These are phyloP conservation scores for Musa schizocarpa DNA, from an alignment of 176 grass and related monocot species.

Conservation along the genomic window DNA sequence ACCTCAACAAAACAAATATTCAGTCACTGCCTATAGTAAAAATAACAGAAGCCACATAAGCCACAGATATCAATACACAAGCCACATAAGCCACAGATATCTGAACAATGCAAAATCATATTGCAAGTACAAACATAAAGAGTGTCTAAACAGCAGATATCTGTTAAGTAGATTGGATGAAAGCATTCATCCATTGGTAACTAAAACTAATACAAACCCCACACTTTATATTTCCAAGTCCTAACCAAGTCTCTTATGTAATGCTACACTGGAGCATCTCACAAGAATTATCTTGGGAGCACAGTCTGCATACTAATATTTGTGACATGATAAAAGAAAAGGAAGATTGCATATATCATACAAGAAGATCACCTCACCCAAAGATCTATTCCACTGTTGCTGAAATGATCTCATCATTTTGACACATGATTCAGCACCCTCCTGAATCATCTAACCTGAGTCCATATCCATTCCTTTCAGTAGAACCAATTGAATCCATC, in stretches of 20 bases:
- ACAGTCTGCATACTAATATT: not conserved
- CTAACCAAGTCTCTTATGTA: not conserved
- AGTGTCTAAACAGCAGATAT: not conserved
- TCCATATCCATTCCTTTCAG: not conserved
- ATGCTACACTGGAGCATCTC: not conserved
- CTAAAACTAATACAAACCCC: not conserved
- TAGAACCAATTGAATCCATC: constrained; percentile 18
- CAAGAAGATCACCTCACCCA: not conserved
- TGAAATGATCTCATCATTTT: not conserved
- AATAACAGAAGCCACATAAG: not conserved
- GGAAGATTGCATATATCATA: constrained; percentile 4
- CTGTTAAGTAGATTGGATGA: not conserved
- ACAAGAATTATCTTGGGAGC: not conserved
- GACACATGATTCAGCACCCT: not conserved
- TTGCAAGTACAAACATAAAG: not conserved
- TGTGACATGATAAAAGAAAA: not conserved
- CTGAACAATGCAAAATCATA: not conserved
- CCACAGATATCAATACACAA: not conserved
- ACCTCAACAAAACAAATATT: not conserved
- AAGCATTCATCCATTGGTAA: not conserved
- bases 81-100: not conserved
- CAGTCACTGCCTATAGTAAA: too few relatives aligned
- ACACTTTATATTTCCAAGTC: not conserved
- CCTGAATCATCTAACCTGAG: too few relatives aligned
- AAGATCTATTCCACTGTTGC: not conserved